These are phyloP conservation scores for Neofusicoccum kwambonambiense DNA, from an alignment of 2,329 filamentous ascomycete genomes.

Conservation along the genomic window DNA sequence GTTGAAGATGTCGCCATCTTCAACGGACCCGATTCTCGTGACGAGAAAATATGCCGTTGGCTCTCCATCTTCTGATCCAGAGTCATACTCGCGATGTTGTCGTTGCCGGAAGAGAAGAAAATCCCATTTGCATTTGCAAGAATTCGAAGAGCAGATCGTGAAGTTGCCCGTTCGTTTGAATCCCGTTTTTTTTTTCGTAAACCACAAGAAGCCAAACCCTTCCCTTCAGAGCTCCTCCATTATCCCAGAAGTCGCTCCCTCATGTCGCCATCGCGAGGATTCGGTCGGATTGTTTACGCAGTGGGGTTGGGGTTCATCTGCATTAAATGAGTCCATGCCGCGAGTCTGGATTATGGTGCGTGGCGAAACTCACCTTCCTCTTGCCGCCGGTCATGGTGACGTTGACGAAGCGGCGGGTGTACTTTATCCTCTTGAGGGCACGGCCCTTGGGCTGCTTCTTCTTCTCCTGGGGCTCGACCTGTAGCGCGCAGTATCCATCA, in stretches of 20 bases:
- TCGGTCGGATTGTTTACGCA: slow-evolving; percentile 49
- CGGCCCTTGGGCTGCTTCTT: slow-evolving; percentile 95
- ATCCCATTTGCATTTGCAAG: slow-evolving; percentile 31
- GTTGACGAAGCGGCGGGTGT: slow-evolving; percentile 98
- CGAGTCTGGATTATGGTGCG: slow-evolving; percentile 19
- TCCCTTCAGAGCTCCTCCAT: slow-evolving; percentile 16
- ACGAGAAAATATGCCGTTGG: slow-evolving; percentile 26
- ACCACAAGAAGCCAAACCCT: background rate
- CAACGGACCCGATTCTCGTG: slow-evolving; percentile 19
- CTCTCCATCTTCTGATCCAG: slow-evolving; percentile 36
- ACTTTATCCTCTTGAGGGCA: slow-evolving; percentile 93
- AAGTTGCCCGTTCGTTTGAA: slow-evolving; percentile 25
- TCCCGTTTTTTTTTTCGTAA: slow-evolving; percentile 11
- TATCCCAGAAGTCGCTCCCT: slow-evolving; percentile 17
- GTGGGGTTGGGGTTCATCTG: slow-evolving; percentile 88
- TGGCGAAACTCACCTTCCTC: slow-evolving; percentile 73
- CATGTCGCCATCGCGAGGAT: background rate
- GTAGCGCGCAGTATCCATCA: slow-evolving; percentile 23
- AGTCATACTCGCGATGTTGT: slow-evolving; percentile 30
- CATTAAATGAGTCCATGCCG: slow-evolving; percentile 17
- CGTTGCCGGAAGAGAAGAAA: slow-evolving; percentile 31
- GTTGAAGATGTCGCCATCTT: slow-evolving; percentile 27
- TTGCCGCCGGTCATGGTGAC: slow-evolving; percentile 97
- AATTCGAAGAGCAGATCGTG: slow-evolving; percentile 31
- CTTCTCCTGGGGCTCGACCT: slow-evolving; percentile 93